A percentile compares a stretch with the other conserved stretches of the same genome.
Conservation (phyloP, 345 rosid species). For the Salix exigua region DNA sequence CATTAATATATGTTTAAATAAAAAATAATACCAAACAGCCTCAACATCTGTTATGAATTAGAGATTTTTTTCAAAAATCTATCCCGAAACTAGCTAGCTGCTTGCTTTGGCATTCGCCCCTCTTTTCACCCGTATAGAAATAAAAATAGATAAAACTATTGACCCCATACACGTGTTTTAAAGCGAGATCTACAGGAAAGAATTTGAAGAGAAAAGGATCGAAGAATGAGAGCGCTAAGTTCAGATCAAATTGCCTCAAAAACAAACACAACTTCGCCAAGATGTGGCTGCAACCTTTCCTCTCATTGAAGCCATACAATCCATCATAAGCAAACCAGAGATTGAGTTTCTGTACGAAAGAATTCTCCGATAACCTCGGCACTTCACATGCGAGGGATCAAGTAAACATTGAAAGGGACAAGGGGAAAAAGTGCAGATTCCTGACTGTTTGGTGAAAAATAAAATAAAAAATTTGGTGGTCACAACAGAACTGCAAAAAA, state of each 20-base stretch:
- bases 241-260: not conserved
- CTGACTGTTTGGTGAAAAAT: not conserved
- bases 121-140: not conserved
- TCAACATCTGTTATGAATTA: too few species aligned
- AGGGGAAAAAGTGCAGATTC: not conserved
- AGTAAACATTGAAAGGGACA: not conserved
- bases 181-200: not conserved
- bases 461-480: not conserved
- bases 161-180: not conserved
- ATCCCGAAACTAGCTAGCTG: not conserved
- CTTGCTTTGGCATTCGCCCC: not conserved
- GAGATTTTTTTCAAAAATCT: too few species aligned
- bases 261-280: not conserved
- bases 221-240: not conserved
- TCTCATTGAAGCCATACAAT: not conserved
- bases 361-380: not conserved
- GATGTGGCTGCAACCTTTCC: not conserved
- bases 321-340: not conserved
- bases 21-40: too few species aligned
- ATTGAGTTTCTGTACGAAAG: not conserved
- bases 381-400: not conserved
- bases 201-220: not conserved
- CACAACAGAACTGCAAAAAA: not conserved
- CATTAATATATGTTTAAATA: too few species aligned
- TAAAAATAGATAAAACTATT: not conserved